A percentile compares a stretch with the other conserved stretches of the same genome.
phyloP scores from a whole-genome alignment of 2,329 filamentous ascomycete species.

The Apiospora kogelbergensis region DNA sequence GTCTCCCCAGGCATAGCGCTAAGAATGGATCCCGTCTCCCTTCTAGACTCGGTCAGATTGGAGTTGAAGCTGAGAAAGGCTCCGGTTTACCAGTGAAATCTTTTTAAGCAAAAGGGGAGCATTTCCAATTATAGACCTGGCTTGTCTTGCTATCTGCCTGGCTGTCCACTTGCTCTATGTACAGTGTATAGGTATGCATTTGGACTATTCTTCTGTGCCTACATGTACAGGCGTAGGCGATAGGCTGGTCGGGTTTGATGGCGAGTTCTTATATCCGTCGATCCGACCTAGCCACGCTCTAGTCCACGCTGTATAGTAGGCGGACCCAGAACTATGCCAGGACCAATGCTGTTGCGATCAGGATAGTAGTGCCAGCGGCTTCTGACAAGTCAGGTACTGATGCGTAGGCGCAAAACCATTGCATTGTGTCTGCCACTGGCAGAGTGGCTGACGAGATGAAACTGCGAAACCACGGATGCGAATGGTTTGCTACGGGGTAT shows the following conservation, averaged over 20 bases:
- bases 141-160: background rate
- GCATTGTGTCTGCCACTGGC: background rate
- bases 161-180: too few species aligned
- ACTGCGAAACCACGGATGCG: background rate
- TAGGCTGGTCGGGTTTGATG: too few species aligned
- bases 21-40: slow-evolving; percentile 1
- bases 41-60: background rate
- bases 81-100: background rate
- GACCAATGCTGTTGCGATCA: background rate
- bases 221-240: too few species aligned
- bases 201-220: background rate
- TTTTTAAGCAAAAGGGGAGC: background rate
- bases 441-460: background rate
- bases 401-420: background rate
- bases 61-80: background rate
- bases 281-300: background rate
- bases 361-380: background rate
- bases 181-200: too few species aligned
- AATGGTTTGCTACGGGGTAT: background rate
- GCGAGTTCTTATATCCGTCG: background rate
- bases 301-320: background rate
- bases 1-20: background rate
- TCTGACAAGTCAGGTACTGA: background rate
- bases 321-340: background rate
- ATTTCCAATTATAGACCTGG: background rate